A percentile compares a stretch with the other conserved stretches of the same genome.
Conservation (phyloP, 192 early-diverging fungal genomes). For the Borealophlyctis nickersoniae region DNA sequence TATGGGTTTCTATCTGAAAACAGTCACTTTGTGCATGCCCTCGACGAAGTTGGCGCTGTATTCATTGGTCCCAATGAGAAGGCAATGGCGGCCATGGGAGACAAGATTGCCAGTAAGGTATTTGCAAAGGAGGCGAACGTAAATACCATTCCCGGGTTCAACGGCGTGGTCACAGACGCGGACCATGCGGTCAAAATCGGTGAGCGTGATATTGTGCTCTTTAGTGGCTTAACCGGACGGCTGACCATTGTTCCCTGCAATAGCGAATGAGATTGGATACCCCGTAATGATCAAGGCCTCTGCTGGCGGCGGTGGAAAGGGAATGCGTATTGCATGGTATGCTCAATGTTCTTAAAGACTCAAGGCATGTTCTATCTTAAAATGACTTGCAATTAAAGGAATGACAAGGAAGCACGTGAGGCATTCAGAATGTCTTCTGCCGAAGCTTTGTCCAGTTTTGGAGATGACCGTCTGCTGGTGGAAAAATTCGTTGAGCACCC, state of each 20-base stretch:
- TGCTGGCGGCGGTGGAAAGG: slow-evolving; percentile 97
- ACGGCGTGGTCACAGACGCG: slow-evolving; percentile 72
- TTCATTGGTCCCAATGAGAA: slow-evolving; percentile 95
- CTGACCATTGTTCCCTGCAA: slow-evolving; percentile 56
- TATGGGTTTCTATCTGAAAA: slow-evolving; percentile 98
- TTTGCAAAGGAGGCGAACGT: slow-evolving; percentile 92
- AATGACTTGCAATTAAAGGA: no score
- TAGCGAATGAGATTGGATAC: slow-evolving; percentile 89
- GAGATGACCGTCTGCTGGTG: slow-evolving; percentile 83
- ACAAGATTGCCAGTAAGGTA: slow-evolving; percentile 97
- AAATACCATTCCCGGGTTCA: slow-evolving; percentile 77
- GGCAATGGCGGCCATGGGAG: slow-evolving; percentile 93
- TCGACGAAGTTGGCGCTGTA: slow-evolving; percentile 67
- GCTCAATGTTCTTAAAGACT: slow-evolving; percentile 57
- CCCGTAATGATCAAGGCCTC: slow-evolving; percentile 99
- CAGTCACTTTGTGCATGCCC: slow-evolving; percentile 70
- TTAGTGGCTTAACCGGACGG: no score
- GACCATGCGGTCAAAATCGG: slow-evolving; percentile 74
- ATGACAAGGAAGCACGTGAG: slow-evolving; percentile 73
- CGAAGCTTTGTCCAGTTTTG: slow-evolving; percentile 82
- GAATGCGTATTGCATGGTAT: slow-evolving; percentile 88
- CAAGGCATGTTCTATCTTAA: no score
- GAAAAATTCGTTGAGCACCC: slow-evolving; percentile 92
- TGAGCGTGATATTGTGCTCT: no score
- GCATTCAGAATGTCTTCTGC: slow-evolving; percentile 74